These are phyloP conservation scores for Mortierella sp. DNA, from an alignment of 371 early-diverging fungal species.

Conservation along the genomic window DNA sequence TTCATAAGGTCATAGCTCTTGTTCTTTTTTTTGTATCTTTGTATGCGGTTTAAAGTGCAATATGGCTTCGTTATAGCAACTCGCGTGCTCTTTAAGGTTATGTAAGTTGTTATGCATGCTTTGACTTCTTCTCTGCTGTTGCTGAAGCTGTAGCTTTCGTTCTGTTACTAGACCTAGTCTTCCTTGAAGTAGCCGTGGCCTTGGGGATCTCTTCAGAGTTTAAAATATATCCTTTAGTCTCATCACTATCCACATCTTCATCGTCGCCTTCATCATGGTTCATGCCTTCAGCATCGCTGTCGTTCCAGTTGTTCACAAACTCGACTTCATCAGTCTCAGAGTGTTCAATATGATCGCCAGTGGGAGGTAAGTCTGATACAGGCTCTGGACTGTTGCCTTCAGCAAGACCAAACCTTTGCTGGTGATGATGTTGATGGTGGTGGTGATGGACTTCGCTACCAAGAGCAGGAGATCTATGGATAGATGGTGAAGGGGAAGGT, in stretches of 20 bases:
- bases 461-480: constrained; percentile 26
- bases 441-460: constrained; percentile 8
- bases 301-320: constrained; percentile 55
- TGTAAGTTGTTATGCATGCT: constrained; percentile 20
- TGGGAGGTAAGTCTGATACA: neutral
- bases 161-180: neutral
- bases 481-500: constrained; percentile 39
- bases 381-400: constrained; percentile 14
- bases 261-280: constrained; percentile 63
- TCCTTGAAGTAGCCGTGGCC: neutral
- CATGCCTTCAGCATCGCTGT: constrained; percentile 34
- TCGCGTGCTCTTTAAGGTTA: too few relatives aligned
- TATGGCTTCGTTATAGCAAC: neutral
- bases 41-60: neutral
- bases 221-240: constrained; percentile 63
- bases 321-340: constrained; percentile 43
- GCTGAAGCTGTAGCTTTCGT: neutral
- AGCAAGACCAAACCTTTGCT: constrained; percentile 8
- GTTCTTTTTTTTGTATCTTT: neutral
- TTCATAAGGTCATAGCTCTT: neutral
- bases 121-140: constrained; percentile 28
- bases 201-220: constrained; percentile 56
- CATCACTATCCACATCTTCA: constrained; percentile 58
- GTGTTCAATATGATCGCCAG: constrained; percentile 6
- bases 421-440: constrained; percentile 6